Percentiles rank a stretch among this genome's conserved stretches.
phyloP scores from a whole-genome alignment of 495 filamentous ascomycete species.

The Penicillium canescens region DNA sequence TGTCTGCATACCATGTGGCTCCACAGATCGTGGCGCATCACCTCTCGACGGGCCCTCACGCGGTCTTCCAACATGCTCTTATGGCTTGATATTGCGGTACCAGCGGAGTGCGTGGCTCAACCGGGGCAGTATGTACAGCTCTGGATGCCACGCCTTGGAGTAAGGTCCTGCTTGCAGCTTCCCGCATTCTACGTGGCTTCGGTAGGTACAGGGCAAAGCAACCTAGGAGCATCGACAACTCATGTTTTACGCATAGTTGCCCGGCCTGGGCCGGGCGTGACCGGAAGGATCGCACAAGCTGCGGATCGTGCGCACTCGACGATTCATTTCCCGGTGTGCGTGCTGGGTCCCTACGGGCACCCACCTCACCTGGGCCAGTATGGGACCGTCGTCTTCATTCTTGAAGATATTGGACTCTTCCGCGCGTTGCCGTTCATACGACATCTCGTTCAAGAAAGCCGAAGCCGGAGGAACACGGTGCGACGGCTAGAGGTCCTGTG shows the following conservation, averaged over 20 bases:
- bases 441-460: slow-evolving; percentile 3
- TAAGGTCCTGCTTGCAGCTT: slow-evolving; percentile 4
- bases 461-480: neutral
- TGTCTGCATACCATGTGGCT: slow-evolving; percentile 4
- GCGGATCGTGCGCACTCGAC: neutral
- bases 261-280: neutral
- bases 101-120: neutral
- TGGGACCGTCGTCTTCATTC: slow-evolving; percentile 3
- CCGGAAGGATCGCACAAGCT: neutral
- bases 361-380: neutral
- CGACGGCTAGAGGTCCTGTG: slow-evolving; percentile 1
- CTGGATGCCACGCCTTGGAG: slow-evolving; percentile 6
- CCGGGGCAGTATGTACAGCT: slow-evolving; percentile 11
- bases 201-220: neutral
- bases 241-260: neutral
- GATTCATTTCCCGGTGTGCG: neutral
- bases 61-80: slow-evolving; percentile 3
- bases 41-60: neutral
- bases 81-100: neutral
- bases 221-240: neutral
- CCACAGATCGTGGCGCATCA: slow-evolving; percentile 1
- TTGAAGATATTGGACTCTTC: slow-evolving; percentile 7
- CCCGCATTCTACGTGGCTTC: slow-evolving; percentile 6
- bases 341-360: slow-evolving; percentile 5
- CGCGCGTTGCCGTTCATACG: slow-evolving; percentile 1